These are phyloP conservation scores for Cudoniella acicularis DNA, from an alignment of 495 filamentous ascomycete species.

Conservation along the genomic window DNA sequence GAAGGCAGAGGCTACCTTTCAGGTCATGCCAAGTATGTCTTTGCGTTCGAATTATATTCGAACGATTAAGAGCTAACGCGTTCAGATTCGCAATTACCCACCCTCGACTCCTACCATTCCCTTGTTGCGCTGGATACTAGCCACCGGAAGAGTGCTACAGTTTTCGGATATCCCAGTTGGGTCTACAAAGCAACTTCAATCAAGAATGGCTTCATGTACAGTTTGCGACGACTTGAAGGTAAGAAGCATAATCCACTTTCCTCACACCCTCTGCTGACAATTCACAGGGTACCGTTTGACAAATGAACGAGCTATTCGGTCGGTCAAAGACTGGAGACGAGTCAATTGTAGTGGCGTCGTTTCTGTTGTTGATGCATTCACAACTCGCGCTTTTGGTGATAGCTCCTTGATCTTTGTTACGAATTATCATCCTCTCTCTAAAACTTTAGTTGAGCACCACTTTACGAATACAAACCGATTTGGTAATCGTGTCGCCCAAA, in stretches of 20 bases:
- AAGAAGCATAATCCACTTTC: conserved; percentile 3
- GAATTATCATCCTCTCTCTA: conserved; percentile 86
- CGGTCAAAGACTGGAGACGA: conserved; percentile 88
- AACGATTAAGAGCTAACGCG: conserved; percentile 3
- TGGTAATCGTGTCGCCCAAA: conserved; percentile 37
- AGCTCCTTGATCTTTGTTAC: conserved; percentile 92
- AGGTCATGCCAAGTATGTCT: conserved; percentile 74
- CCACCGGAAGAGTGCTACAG: conserved; percentile 66
- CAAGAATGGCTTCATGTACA: conserved; percentile 81
- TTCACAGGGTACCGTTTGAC: conserved; percentile 70
- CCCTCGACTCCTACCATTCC: conserved; percentile 83
- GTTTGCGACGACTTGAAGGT: conserved; percentile 81
- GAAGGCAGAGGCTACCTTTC: conserved; percentile 78
- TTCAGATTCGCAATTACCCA: conserved; percentile 60
- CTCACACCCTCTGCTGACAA: conserved; percentile 6
- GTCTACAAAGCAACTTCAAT: conserved; percentile 91
- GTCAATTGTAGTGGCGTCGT: conserved; percentile 81
- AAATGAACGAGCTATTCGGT: conserved; percentile 80
- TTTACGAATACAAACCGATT: conserved; percentile 57
- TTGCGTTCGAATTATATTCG: background rate
- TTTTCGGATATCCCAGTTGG: conserved; percentile 86
- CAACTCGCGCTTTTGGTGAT: conserved; percentile 86
- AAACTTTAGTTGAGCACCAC: conserved; percentile 84
- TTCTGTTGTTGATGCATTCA: conserved; percentile 87
- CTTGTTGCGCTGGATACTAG: conserved; percentile 85